Percentiles rank a stretch among this genome's conserved stretches.
Evolutionary conservation across 1,139 yeast species (phyloP).

Genomic region (Pichia sp.): DNA sequence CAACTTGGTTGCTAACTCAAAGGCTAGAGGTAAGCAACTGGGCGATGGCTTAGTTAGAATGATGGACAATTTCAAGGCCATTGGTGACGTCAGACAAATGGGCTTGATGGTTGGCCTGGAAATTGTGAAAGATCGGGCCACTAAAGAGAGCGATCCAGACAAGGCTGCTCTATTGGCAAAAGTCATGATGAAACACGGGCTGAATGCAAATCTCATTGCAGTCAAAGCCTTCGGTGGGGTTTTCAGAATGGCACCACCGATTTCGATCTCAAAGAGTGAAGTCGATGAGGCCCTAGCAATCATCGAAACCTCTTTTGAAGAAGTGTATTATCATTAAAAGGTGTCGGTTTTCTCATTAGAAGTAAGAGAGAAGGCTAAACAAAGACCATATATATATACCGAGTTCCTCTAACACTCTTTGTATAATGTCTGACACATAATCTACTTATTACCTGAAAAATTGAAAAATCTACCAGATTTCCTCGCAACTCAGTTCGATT

Average conservation of each 20-base stretch:
- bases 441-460: too few relatives aligned
- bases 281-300: conserved; percentile 4
- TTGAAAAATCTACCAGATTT: too few relatives aligned
- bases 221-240: conserved; percentile 13
- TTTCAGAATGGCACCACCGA: conserved; percentile 14
- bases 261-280: conserved; percentile 5
- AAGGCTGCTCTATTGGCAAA: conserved; percentile 2
- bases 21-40: conserved; percentile 21
- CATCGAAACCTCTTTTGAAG: conserved; percentile 2
- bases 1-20: conserved; percentile 22
- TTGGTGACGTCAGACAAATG: conserved; percentile 10
- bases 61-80: neutral
- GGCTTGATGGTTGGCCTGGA: conserved; percentile 13
- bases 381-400: too few relatives aligned
- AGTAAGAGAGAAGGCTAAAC: too few relatives aligned
- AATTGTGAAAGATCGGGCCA: conserved; percentile 9
- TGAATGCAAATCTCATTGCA: conserved; percentile 10
- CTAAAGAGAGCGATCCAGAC: conserved; percentile 6
- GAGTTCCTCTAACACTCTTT: too few relatives aligned
- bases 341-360: too few relatives aligned
- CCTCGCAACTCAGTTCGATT: too few relatives aligned
- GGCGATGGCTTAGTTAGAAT: conserved; percentile 2
- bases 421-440: too few relatives aligned
- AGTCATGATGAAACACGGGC: conserved; percentile 7
- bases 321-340: neutral